Evolutionary conservation across 2,329 filamentous ascomycete genomes (phyloP).

Genomic region (Penicillium sclerotigenum): DNA sequence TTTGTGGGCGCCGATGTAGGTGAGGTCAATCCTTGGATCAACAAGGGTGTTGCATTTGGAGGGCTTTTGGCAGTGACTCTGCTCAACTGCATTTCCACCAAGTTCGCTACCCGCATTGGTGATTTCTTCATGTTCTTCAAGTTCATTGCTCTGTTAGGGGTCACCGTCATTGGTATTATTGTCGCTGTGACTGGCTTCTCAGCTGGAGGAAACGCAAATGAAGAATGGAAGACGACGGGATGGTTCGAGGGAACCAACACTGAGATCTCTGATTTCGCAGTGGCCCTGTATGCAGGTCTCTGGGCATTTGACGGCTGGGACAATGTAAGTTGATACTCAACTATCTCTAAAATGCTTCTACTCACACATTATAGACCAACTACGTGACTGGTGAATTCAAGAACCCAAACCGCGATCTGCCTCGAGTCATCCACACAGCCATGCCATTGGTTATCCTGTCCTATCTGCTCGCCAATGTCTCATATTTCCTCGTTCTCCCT

Average conservation of each 20-base stretch:
- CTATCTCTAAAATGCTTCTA: background rate
- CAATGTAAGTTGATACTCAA: conserved; percentile 62
- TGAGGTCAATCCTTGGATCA: conserved; percentile 78
- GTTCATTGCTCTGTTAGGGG: conserved; percentile 81
- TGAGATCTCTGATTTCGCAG: conserved; percentile 81
- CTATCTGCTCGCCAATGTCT: conserved; percentile 86
- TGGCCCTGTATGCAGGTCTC: conserved; percentile 89
- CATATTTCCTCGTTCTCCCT: conserved; percentile 92
- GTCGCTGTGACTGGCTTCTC: conserved; percentile 84
- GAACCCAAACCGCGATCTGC: conserved; percentile 83
- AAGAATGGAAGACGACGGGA: conserved; percentile 79
- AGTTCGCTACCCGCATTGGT: conserved; percentile 78
- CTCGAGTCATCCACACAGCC: conserved; percentile 91
- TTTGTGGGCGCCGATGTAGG: conserved; percentile 82
- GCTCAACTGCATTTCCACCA: conserved; percentile 87
- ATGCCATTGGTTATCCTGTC: conserved; percentile 89
- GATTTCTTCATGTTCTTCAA: conserved; percentile 97
- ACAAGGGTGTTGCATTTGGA: conserved; percentile 78
- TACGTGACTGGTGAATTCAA: conserved; percentile 97
- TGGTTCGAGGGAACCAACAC: conserved; percentile 87
- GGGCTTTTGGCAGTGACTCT: conserved; percentile 75
- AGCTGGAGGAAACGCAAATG: conserved; percentile 68
- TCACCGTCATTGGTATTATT: conserved; percentile 83
- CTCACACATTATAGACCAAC: conserved; percentile 61
- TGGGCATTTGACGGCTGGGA: conserved; percentile 99